Conservation (phyloP, 2,329 filamentous ascomycete genomes). For the Colletotrichum sp. region DNA sequence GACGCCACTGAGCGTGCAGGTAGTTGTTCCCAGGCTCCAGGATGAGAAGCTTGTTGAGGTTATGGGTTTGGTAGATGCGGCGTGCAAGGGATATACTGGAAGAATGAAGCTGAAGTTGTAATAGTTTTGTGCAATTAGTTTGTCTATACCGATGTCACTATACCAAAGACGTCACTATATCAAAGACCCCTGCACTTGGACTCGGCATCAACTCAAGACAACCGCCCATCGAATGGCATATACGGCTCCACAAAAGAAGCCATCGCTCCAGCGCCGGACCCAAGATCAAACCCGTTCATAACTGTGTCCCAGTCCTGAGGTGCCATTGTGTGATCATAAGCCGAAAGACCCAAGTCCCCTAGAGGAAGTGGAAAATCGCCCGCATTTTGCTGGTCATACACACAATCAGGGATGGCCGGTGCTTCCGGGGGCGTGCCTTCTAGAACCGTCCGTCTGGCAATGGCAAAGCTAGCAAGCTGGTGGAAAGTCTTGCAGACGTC, state of each 20-base stretch:
- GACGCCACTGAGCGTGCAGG: conserved; percentile 4
- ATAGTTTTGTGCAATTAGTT: not conserved
- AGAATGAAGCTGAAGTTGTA: not conserved
- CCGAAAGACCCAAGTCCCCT: not conserved
- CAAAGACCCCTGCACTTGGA: not conserved
- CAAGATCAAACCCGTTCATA: not conserved
- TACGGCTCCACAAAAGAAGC: not conserved
- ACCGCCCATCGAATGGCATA: not conserved
- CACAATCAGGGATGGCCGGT: not conserved
- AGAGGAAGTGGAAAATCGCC: not conserved
- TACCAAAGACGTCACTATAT: not conserved
- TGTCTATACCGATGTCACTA: not conserved
- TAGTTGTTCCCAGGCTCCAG: conserved; percentile 7
- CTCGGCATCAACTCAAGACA: not conserved
- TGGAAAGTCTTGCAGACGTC: not conserved
- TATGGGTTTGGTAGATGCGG: not conserved
- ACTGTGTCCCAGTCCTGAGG: not conserved
- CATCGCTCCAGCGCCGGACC: not conserved
- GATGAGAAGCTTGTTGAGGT: conserved; percentile 3
- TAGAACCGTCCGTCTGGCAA: not conserved
- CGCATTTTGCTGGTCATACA: not conserved
- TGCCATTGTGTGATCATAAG: not conserved
- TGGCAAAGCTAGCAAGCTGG: not conserved
- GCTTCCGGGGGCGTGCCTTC: not conserved
- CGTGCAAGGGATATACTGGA: not conserved